Evolutionary conservation across 768 basidiomycete genomes (phyloP).

Genomic region (Mycena vitilis): DNA sequence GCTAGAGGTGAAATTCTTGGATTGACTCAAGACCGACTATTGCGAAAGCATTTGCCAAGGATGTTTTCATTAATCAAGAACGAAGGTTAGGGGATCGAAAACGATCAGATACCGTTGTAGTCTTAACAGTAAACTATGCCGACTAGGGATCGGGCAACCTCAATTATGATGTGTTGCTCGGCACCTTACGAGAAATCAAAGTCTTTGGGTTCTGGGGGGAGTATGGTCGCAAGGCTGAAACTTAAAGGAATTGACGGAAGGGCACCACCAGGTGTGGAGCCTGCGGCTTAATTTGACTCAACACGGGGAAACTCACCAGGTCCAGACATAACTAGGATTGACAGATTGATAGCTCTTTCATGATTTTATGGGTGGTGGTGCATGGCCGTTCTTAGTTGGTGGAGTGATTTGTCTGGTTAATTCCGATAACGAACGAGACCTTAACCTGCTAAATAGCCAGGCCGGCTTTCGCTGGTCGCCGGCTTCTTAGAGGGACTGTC

Average conservation of each 20-base stretch:
- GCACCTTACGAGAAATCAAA: slow-evolving; percentile 90
- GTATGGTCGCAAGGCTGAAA: slow-evolving; percentile 52
- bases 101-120: slow-evolving; percentile 75
- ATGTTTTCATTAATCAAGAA: too few species aligned
- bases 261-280: slow-evolving; percentile 72
- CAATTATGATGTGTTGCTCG: slow-evolving; percentile 78
- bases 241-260: slow-evolving; percentile 75
- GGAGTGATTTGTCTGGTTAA: slow-evolving; percentile 98
- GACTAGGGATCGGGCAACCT: slow-evolving; percentile 1
- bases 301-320: slow-evolving; percentile 86
- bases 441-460: slow-evolving; percentile 93
- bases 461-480: slow-evolving; percentile 77
- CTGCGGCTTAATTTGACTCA: slow-evolving; percentile 90
- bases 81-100: slow-evolving; percentile 89
- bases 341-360: slow-evolving; percentile 89
- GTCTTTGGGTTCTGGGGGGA: slow-evolving; percentile 89
- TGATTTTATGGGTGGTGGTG: slow-evolving; percentile 89
- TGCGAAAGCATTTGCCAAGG: slow-evolving; percentile 71
- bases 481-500: slow-evolving; percentile 91
- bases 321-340: slow-evolving; percentile 82
- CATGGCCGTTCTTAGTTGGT: slow-evolving; percentile 91
- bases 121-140: slow-evolving; percentile 20
- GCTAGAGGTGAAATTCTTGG: slow-evolving; percentile 91
- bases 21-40: slow-evolving; percentile 83
- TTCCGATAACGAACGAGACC: slow-evolving; percentile 95